Evolutionary conservation across 305 asterid species (phyloP).

Genomic region (Solanum hybrid): DNA sequence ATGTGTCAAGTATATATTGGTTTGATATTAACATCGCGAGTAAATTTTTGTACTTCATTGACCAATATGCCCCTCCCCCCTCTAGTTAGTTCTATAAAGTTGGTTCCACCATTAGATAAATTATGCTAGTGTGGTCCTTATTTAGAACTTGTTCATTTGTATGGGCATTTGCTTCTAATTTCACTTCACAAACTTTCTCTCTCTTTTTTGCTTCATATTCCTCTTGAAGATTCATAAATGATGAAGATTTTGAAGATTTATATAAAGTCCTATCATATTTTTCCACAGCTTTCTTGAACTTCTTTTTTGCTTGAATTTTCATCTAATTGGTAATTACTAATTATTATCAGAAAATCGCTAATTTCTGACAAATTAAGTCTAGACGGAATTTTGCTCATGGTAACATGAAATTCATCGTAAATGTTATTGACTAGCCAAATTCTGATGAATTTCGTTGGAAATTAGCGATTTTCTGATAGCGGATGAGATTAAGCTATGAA

Average conservation of each 20-base stretch:
- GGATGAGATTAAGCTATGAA: background rate
- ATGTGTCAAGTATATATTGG: background rate
- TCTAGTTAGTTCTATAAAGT: slow-evolving; percentile 24
- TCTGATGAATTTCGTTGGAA: background rate
- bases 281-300: slow-evolving; percentile 99
- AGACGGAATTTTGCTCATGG: background rate
- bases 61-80: slow-evolving; percentile 7
- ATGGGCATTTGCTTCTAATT: slow-evolving; percentile 17
- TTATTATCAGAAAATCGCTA: background rate
- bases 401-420: background rate
- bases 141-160: slow-evolving; percentile 2
- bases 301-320: slow-evolving; percentile 6
- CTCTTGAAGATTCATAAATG: background rate
- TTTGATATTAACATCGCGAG: background rate
- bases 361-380: background rate
- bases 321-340: background rate
- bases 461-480: background rate
- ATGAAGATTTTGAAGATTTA: background rate
- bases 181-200: background rate
- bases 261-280: slow-evolving; percentile 47
- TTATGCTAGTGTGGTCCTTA: slow-evolving; percentile 42
- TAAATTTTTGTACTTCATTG: background rate
- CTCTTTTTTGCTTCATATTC: background rate
- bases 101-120: slow-evolving; percentile 18
- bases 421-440: background rate